These are phyloP conservation scores for Zelopaecilomyces penicillatus DNA, from an alignment of 2,329 filamentous ascomycete genomes.

Conservation along the genomic window DNA sequence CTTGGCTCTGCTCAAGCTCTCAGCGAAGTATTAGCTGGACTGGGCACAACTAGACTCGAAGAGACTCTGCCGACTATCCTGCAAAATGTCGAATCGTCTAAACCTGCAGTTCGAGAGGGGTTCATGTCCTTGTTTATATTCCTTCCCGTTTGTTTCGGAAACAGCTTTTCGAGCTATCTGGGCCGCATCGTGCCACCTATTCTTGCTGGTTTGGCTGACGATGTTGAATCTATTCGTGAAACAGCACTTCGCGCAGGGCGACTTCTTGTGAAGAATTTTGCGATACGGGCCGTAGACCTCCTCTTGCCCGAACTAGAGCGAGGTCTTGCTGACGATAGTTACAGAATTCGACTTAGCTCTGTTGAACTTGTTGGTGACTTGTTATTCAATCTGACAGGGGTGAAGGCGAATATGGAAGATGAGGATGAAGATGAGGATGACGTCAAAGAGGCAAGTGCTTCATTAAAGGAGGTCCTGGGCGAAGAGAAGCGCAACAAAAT, in stretches of 20 bases:
- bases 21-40: slow-evolving; percentile 87
- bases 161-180: slow-evolving; percentile 94
- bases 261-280: slow-evolving; percentile 96
- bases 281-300: slow-evolving; percentile 86
- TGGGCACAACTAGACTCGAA: slow-evolving; percentile 86
- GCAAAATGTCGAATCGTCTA: slow-evolving; percentile 89
- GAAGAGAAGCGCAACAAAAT: slow-evolving; percentile 97
- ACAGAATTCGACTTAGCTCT: slow-evolving; percentile 95
- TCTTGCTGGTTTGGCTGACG: slow-evolving; percentile 85
- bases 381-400: slow-evolving; percentile 94
- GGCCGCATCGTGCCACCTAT: slow-evolving; percentile 94
- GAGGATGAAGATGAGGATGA: slow-evolving; percentile 72
- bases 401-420: slow-evolving; percentile 67
- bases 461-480: slow-evolving; percentile 87
- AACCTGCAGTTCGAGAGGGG: slow-evolving; percentile 84
- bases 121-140: slow-evolving; percentile 99
- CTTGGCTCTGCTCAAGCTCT: slow-evolving; percentile 94
- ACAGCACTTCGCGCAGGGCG: slow-evolving; percentile 92
- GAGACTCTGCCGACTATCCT: slow-evolving; percentile 94
- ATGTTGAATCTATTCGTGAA: slow-evolving; percentile 92
- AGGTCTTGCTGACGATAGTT: slow-evolving; percentile 92
- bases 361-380: slow-evolving; percentile 95
- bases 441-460: slow-evolving; percentile 79
- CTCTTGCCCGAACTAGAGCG: slow-evolving; percentile 91
- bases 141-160: slow-evolving; percentile 96